Evolutionary conservation across 805 yeast species (phyloP).

Genomic region (Metahyphopichia silvanorum): DNA sequence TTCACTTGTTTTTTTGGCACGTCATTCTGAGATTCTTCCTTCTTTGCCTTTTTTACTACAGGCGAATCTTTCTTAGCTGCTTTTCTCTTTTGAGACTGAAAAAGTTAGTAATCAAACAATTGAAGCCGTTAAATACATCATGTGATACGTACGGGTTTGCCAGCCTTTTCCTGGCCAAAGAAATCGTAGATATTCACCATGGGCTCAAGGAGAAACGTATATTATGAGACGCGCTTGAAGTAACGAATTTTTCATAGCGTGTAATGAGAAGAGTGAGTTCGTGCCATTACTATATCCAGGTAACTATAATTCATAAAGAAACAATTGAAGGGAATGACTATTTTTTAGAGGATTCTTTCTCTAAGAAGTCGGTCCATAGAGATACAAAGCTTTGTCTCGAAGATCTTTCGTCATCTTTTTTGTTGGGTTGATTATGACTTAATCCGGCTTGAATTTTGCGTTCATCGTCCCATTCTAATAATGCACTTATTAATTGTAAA

Average conservation of each 20-base stretch:
- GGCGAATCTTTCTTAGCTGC: conserved; percentile 1
- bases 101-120: neutral
- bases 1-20: conserved; percentile 4
- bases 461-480: conserved; percentile 84
- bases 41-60: neutral
- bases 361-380: conserved; percentile 77
- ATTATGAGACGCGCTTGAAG: neutral
- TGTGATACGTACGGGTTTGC: neutral
- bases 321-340: too few relatives aligned
- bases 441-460: conserved; percentile 76
- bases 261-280: neutral
- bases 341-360: conserved; percentile 53
- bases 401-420: conserved; percentile 16
- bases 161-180: conserved; percentile 1
- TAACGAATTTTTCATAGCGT: neutral
- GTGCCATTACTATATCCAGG: neutral
- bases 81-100: neutral
- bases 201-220: neutral
- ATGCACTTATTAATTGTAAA: conserved; percentile 74
- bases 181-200: conserved; percentile 2
- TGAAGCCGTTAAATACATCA: neutral
- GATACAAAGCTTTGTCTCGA: conserved; percentile 60
- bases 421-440: conserved; percentile 24
- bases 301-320: neutral
- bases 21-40: conserved; percentile 2